These are phyloP conservation scores for Cystobasidium sp. DNA, from an alignment of 1,284 basidiomycete species.

Conservation along the genomic window DNA sequence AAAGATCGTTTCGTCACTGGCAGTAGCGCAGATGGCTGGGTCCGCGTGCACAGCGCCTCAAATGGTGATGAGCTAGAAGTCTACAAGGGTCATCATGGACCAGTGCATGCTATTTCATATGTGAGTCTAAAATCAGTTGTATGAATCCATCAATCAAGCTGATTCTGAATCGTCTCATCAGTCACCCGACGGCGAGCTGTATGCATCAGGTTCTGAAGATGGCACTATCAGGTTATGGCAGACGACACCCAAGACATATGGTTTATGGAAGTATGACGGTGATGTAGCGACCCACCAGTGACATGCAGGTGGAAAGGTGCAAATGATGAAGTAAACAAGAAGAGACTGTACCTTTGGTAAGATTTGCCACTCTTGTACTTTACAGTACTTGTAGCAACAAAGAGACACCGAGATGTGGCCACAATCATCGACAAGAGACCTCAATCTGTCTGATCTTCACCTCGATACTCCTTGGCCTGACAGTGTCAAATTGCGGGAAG, in stretches of 20 bases:
- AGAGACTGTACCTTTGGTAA: background rate
- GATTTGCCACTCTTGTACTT: background rate
- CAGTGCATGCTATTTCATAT: constrained; percentile 67
- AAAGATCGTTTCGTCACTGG: constrained; percentile 93
- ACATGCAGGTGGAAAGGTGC: background rate
- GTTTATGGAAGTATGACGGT: constrained; percentile 68
- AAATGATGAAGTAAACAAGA: background rate
- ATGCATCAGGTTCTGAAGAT: constrained; percentile 89
- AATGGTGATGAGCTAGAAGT: constrained; percentile 88
- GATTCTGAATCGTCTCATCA: constrained; percentile 65
- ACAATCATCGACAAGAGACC: no score
- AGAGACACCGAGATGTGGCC: no score
- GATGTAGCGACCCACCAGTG: background rate
- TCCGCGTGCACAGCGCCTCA: constrained; percentile 82
- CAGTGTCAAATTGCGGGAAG: no score
- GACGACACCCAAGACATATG: constrained; percentile 88
- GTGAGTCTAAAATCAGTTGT: background rate
- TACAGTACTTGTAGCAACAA: background rate
- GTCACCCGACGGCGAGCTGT: constrained; percentile 97
- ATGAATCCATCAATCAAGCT: background rate
- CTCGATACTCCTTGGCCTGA: no score
- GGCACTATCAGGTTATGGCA: constrained; percentile 94
- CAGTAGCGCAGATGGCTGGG: constrained; percentile 91
- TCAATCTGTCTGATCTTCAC: no score
- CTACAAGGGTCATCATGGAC: constrained; percentile 96